Base-by-base conservation (phyloP, 2,329 filamentous ascomycete species). In the Cercospora sesami region DNA sequence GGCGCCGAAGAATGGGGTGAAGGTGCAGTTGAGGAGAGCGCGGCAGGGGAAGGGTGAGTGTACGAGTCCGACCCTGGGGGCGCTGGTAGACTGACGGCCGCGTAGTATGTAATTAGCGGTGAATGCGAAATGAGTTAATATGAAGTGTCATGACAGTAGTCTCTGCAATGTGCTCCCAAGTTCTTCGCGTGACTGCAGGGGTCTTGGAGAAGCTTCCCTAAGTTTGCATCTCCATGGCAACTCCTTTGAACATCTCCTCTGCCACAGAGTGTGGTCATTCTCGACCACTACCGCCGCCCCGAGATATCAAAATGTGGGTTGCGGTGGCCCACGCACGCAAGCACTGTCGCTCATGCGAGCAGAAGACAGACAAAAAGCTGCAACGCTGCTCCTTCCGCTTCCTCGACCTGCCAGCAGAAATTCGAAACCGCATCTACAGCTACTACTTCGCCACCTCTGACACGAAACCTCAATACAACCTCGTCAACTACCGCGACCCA, bases 321-420 rank as follows among this genome's bases (percentile, higher is more conserved):
- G 9, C 18, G 42, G 30, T 10, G 21, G 4, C 45, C n/a, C 48
- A 21, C 45, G 5, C 0, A 8, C 61, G n/a, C 61, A 39, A 39
- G 31, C 4, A 7, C 6, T 33, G 30, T 28, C 30, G 18, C 6
- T 6, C 48, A 0, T 6, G 53, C 45, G 28, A 42, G 9, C 30
- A 30, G 26, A 57, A 42, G 14, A 57, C 48, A 18, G 48, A 39
- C 21, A n/a, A 39, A 18, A 53, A 28, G 14, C 23, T 1, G 48
- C 48, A 6, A 5, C 12, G 21, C 4, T 53, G 21, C 48, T 28
- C 48, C 12, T 75, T 63, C 66, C 73, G 39, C 64, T 70, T 55
- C 64, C 67, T 60, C 67, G 68, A 36, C 69, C 73, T 59, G 60
- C 70, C 60, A 72, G 87, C 88, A 0, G 67, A 66, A 57, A 83